phyloP scores from a whole-genome alignment of 139 green algal species.

The Mesostigma viride region DNA sequence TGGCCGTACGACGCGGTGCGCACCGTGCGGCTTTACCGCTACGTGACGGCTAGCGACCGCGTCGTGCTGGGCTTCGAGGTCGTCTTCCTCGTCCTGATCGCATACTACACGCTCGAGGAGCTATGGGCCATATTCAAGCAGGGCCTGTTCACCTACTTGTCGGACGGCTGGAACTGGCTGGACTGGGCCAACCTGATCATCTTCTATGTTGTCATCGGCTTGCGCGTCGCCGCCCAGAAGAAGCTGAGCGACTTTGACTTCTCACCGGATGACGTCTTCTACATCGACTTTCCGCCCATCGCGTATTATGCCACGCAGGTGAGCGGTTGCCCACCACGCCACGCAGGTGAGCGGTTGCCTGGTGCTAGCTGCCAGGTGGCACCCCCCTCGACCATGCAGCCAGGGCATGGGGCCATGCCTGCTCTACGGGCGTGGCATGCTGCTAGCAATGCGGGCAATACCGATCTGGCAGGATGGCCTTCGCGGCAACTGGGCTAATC shows the following conservation, averaged over 20 bases:
- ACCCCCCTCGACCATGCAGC: too few relatives aligned
- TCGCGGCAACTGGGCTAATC: too few relatives aligned
- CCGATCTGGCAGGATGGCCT: too few relatives aligned
- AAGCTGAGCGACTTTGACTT: conserved; percentile 13
- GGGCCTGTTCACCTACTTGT: conserved; percentile 12
- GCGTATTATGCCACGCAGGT: conserved; percentile 9
- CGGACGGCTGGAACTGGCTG: conserved; percentile 22
- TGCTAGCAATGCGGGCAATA: too few relatives aligned
- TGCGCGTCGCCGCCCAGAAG: conserved; percentile 8
- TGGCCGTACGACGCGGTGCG: not conserved
- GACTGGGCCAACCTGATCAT: conserved; percentile 35
- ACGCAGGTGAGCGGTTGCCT: too few relatives aligned
- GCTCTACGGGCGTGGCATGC: too few relatives aligned
- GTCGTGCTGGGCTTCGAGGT: conserved; percentile 20
- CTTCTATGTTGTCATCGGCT: conserved; percentile 22
- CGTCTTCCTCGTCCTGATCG: conserved; percentile 18
- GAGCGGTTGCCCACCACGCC: not conserved
- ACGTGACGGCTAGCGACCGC: conserved; percentile 11
- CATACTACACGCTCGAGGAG: conserved; percentile 21
- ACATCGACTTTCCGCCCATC: conserved; percentile 27
- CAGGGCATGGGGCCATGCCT: too few relatives aligned
- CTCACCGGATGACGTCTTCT: conserved; percentile 3
- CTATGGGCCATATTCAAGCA: conserved; percentile 4
- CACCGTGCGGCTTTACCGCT: conserved; percentile 23
- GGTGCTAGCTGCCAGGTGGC: too few relatives aligned